These are phyloP conservation scores for Vanrija sp. DNA, from an alignment of 1,284 basidiomycete genomes.

Conservation along the genomic window DNA sequence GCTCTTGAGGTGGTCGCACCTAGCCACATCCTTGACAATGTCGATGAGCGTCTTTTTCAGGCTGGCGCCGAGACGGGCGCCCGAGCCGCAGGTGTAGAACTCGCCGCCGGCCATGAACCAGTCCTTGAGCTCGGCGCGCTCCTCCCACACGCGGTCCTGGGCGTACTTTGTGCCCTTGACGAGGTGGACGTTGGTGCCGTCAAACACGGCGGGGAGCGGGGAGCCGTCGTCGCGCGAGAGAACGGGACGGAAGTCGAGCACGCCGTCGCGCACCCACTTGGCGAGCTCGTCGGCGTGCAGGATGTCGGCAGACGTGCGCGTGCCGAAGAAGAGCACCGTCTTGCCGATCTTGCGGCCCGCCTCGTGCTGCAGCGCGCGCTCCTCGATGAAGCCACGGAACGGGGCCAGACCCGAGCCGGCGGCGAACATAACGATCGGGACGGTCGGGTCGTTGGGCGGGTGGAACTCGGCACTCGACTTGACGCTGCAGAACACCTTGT, in stretches of 20 bases:
- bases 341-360: conserved; percentile 53
- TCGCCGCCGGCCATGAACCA: conserved; percentile 50
- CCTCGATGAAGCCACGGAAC: conserved; percentile 58
- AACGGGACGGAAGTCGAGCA: conserved; percentile 55
- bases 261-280: conserved; percentile 52
- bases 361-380: conserved; percentile 54
- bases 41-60: conserved; percentile 13
- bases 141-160: conserved; percentile 53
- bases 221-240: conserved; percentile 47
- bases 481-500: conserved; percentile 53
- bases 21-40: conserved; percentile 6
- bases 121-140: conserved; percentile 47
- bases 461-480: conserved; percentile 54
- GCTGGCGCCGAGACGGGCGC: conserved; percentile 10
- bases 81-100: conserved; percentile 56
- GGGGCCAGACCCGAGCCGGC: conserved; percentile 57
- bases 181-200: not conserved
- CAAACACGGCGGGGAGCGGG: not conserved
- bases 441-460: conserved; percentile 51
- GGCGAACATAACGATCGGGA: conserved; percentile 55
- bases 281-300: conserved; percentile 53
- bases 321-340: conserved; percentile 55
- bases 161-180: conserved; percentile 3
- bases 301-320: conserved; percentile 51
- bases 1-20: not conserved